Conservation (phyloP, 352 stramenopile genomes). For the Globisporangium cystogenes region DNA sequence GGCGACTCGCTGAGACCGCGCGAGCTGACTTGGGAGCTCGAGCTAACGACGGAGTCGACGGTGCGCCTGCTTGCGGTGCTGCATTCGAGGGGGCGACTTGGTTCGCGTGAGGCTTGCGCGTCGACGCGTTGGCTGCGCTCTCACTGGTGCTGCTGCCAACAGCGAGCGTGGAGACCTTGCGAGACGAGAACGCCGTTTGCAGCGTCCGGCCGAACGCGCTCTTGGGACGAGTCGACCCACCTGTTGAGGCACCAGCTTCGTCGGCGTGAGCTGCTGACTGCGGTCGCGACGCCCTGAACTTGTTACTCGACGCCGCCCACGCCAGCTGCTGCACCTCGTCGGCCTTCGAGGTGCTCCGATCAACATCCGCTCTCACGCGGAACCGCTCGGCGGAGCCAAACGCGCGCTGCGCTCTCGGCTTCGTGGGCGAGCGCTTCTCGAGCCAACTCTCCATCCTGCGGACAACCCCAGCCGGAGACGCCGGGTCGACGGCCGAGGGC, state of each 20-base stretch:
- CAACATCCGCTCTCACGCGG: not conserved
- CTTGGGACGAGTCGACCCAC: slow-evolving; percentile 14
- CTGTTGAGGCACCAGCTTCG: not conserved
- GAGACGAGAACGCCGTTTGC: slow-evolving; percentile 5
- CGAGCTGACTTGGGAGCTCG: not conserved
- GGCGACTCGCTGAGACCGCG: slow-evolving; percentile 2
- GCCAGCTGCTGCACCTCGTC: not conserved
- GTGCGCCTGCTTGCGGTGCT: not conserved
- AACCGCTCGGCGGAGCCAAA: slow-evolving; percentile 11
- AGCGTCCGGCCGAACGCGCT: slow-evolving; percentile 21
- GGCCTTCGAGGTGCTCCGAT: not conserved
- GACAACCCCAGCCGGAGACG: slow-evolving; percentile 9
- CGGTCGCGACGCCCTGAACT: not conserved
- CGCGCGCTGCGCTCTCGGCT: not conserved
- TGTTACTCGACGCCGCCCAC: not conserved
- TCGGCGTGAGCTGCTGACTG: not conserved
- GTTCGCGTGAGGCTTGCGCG: no score
- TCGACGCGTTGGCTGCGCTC: no score
- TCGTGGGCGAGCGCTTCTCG: slow-evolving; percentile 16
- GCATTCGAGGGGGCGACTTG: no score
- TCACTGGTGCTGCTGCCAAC: not conserved
- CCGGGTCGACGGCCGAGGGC: no score
- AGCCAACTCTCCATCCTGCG: slow-evolving; percentile 39
- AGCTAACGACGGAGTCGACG: not conserved
- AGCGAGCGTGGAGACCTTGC: not conserved